These are phyloP conservation scores for Neofusicoccum cordaticola DNA, from an alignment of 2,329 filamentous ascomycete species.

Conservation along the genomic window DNA sequence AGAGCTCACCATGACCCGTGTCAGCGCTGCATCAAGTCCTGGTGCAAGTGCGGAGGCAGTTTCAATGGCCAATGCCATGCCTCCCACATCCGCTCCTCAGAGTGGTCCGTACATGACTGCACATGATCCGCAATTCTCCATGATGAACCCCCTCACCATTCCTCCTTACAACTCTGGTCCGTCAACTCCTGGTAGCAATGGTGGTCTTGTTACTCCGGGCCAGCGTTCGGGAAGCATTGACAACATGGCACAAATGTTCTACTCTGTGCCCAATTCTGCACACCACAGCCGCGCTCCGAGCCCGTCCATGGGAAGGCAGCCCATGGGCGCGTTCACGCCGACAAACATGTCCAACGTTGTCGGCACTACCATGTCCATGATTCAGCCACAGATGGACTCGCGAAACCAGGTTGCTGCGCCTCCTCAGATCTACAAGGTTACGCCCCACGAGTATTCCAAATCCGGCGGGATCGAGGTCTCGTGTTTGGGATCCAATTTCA, in stretches of 20 bases:
- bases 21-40: conserved; percentile 55
- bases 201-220: conserved; percentile 52
- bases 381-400: conserved; percentile 7
- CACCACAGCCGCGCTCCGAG: conserved; percentile 77
- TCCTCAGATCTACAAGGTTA: conserved; percentile 70
- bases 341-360: not conserved
- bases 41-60: not conserved
- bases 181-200: conserved; percentile 62
- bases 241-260: conserved; percentile 58
- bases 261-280: conserved; percentile 68
- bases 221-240: conserved; percentile 65
- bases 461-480: conserved; percentile 85
- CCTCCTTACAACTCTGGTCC: conserved; percentile 57
- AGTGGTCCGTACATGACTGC: conserved; percentile 27
- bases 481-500: conserved; percentile 76
- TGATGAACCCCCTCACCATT: conserved; percentile 22
- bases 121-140: conserved; percentile 6
- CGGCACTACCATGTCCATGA: not conserved
- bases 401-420: not conserved
- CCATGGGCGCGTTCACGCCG: conserved; percentile 22
- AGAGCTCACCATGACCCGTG: conserved; percentile 75
- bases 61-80: not conserved
- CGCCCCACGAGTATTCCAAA: conserved; percentile 77
- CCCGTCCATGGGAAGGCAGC: conserved; percentile 46
- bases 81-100: conserved; percentile 26